Base-by-base conservation (phyloP, 2,329 filamentous ascomycete species). In the Fusarium nygamai region DNA sequence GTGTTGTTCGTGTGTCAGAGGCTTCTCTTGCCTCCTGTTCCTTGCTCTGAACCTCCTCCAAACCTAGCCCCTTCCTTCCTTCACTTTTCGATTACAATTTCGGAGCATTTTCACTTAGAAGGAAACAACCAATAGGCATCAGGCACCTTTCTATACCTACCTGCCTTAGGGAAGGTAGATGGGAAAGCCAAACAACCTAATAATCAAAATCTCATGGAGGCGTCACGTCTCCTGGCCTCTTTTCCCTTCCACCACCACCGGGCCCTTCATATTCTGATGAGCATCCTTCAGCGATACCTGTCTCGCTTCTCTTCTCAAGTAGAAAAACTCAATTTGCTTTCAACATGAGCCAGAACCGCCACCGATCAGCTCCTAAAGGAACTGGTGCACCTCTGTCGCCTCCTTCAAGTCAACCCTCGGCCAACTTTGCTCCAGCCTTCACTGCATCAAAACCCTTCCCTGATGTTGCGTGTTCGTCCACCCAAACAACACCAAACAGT, bases 311-410 rank as follows among this genome's bases (percentile, higher is more conserved):
- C n/a, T 20, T 22, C 22, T 41, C 34, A n/a, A 19, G 27, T 11
- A 27, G 13, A 10, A 22, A 24, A 22, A 50, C 7, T 5, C 33
- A 20, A 17, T 22, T 11, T 58, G 20, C n/a, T 29, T 41, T 53
- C n/a, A 64, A 46, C 22, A 75, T 75, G 69, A 27, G 41, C 17
- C 71, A 53, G 24, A 50, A 50, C 43, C 78, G 78, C 17, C 67
- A 61, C 16, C 68, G 67, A 22, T 72, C 69, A 36, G 67, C 69
- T 38, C 77, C 75, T 19, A 38, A 63, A 3, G 51, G 53, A 39
- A 20, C 46, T 20, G 44, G 31, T 17, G 33, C 46, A 29, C 63
- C 68, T 29, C 54, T 44, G 31, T 58, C 67, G 16, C 57, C 60
- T 16, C 50, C 56, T 44, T n/a, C 31, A 44, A 61, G 67, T 34